Conservation (phyloP, 140 eudicot genomes). For the Anethum foeniculum region DNA sequence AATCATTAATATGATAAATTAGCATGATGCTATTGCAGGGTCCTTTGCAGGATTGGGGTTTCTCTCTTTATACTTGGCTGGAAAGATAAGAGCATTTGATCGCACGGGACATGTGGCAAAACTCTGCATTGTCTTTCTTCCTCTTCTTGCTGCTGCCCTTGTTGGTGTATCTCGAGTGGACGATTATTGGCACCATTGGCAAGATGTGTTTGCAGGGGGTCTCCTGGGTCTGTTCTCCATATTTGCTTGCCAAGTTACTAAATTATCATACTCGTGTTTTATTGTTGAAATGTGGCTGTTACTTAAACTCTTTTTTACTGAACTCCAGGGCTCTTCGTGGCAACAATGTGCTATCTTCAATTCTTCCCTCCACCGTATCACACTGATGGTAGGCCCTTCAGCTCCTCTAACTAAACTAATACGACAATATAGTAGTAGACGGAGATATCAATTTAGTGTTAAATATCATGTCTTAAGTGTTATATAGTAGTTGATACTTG, state of each 20-base stretch:
- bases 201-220: conserved; percentile 76
- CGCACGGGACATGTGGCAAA: conserved; percentile 72
- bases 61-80: conserved; percentile 55
- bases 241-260: background rate
- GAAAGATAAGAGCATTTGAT: conserved; percentile 63
- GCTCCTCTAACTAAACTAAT: background rate
- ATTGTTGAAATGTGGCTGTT: background rate
- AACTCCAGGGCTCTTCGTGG: conserved; percentile 46
- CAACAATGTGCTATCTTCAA: conserved; percentile 78
- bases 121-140: conserved; percentile 59
- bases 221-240: conserved; percentile 39
- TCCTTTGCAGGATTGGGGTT: conserved; percentile 79
- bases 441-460: background rate
- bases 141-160: conserved; percentile 61
- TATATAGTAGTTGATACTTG: background rate
- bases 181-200: conserved; percentile 93
- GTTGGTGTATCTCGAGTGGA: conserved; percentile 65
- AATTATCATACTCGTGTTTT: background rate
- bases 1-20: background rate
- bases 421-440: background rate
- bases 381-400: conserved; percentile 37
- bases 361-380: conserved; percentile 80
- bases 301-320: background rate
- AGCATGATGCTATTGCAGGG: conserved; percentile 41
- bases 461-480: background rate